A percentile compares a stretch with the other conserved stretches of the same genome.
phyloP scores from a whole-genome alignment of 2,329 filamentous ascomycete genomes.

The Fusarium keratoplasticum region DNA sequence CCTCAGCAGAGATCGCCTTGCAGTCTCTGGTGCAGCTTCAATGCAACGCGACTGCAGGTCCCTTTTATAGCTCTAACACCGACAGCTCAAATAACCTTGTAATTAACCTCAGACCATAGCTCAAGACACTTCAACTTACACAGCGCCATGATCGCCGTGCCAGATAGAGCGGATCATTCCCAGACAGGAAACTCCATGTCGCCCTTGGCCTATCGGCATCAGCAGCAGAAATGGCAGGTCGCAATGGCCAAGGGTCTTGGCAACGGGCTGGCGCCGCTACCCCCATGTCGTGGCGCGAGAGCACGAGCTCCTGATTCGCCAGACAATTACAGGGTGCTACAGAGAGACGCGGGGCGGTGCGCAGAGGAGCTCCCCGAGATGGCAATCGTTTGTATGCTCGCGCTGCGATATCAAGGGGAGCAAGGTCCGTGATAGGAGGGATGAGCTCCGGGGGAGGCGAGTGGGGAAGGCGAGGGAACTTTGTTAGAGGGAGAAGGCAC shows the following conservation, averaged over 20 bases:
- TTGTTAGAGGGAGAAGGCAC: constrained; percentile 26
- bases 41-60: constrained; percentile 2
- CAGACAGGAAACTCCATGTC: constrained; percentile 19
- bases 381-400: not conserved
- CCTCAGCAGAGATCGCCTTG: not conserved
- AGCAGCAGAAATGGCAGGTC: constrained; percentile 40
- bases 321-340: constrained; percentile 14
- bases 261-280: constrained; percentile 24
- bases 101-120: constrained; percentile 5
- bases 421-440: constrained; percentile 32
- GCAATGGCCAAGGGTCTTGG: constrained; percentile 30
- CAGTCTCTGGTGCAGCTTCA: not conserved
- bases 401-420: constrained; percentile 13
- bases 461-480: constrained; percentile 35
- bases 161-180: constrained; percentile 8
- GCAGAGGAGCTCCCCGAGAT: constrained; percentile 4
- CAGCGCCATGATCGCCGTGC: constrained; percentile 8
- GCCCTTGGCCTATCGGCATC: constrained; percentile 24
- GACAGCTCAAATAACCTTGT: not conserved
- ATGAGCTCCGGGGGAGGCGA: not conserved
- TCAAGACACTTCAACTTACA: not conserved
- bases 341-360: not conserved
- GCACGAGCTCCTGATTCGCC: constrained; percentile 19
- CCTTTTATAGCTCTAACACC: constrained; percentile 27
- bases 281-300: constrained; percentile 24